Evolutionary conservation across 306 rosid species (phyloP).

Genomic region (Medicago arabica): DNA sequence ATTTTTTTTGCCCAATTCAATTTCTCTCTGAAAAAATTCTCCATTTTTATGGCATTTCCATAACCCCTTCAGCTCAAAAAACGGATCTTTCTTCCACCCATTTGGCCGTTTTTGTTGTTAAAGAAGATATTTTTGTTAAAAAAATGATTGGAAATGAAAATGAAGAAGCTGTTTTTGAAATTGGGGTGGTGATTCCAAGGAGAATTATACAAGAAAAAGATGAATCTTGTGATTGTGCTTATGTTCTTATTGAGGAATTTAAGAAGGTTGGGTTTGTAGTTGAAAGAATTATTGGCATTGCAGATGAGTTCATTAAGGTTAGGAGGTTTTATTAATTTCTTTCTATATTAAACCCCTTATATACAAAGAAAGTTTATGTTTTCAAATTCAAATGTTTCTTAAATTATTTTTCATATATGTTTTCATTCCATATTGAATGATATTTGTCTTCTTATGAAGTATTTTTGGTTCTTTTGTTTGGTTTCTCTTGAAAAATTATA

Average conservation of each 20-base stretch:
- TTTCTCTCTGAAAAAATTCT: conserved; percentile 13
- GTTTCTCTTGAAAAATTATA: neutral
- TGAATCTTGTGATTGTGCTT: conserved; percentile 53
- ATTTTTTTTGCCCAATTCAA: conserved; percentile 29
- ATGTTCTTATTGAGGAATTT: conserved; percentile 66
- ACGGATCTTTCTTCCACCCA: conserved; percentile 24
- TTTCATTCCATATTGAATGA: conserved; percentile 16
- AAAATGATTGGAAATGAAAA: conserved; percentile 60
- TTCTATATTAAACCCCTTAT: neutral
- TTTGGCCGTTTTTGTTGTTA: neutral
- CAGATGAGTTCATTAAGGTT: conserved; percentile 93
- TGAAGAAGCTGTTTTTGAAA: conserved; percentile 70
- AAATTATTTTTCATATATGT: neutral
- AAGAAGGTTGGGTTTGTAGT: conserved; percentile 66
- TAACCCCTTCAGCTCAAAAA: conserved; percentile 36
- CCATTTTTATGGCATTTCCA: conserved; percentile 17
- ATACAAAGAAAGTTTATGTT: too few relatives aligned
- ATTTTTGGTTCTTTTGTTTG: conserved; percentile 12
- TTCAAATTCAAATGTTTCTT: conserved; percentile 7
- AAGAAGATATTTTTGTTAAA: conserved; percentile 10
- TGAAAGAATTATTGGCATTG: conserved; percentile 82
- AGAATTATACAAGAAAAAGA: conserved; percentile 51
- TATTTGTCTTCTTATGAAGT: conserved; percentile 11
- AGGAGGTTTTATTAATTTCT: conserved; percentile 39
- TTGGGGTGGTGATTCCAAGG: conserved; percentile 86